Percentiles rank a stretch among this genome's conserved stretches.
These are phyloP conservation scores for Aspergillaceae sp. DNA, from an alignment of 2,329 filamentous ascomycete genomes.

Conservation along the genomic window DNA sequence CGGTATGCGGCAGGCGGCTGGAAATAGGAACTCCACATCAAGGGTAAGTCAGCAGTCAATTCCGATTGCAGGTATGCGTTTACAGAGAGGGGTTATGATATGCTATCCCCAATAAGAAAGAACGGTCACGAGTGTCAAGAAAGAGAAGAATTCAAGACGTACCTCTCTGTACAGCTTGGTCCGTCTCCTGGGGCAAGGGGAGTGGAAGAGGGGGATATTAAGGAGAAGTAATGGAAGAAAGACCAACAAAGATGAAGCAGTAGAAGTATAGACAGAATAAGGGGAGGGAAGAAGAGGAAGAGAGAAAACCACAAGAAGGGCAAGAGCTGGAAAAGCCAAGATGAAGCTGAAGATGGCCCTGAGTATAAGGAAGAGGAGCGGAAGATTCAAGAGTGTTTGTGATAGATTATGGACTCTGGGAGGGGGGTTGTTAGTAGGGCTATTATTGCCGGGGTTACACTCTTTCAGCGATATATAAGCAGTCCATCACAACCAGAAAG, in stretches of 20 bases:
- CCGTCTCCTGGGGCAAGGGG: neutral
- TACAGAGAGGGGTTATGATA: too few relatives aligned
- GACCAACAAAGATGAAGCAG: neutral
- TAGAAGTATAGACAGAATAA: neutral
- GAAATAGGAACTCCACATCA: neutral
- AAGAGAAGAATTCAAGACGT: too few relatives aligned
- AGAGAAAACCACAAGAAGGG: slow-evolving; percentile 1
- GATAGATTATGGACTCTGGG: too few relatives aligned
- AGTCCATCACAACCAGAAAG: too few relatives aligned
- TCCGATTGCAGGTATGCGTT: neutral
- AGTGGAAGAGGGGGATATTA: slow-evolving; percentile 1
- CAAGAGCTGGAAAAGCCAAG: neutral
- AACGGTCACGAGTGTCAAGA: too few relatives aligned
- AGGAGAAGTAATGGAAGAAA: neutral
- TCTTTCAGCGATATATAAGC: too few relatives aligned
- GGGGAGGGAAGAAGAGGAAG: neutral
- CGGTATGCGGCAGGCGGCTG: neutral
- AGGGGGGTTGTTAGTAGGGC: too few relatives aligned
- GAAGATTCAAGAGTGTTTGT: too few relatives aligned
- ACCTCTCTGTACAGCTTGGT: too few relatives aligned
- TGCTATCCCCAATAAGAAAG: too few relatives aligned
- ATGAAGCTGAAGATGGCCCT: neutral
- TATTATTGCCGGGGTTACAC: too few relatives aligned
- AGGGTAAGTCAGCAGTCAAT: neutral
- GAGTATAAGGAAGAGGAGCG: neutral